Evolutionary conservation across 2,329 filamentous ascomycete species (phyloP), one percentile per base, ranked within the genome.

Genomic region (Dryadomyces quercivorus): DNA sequence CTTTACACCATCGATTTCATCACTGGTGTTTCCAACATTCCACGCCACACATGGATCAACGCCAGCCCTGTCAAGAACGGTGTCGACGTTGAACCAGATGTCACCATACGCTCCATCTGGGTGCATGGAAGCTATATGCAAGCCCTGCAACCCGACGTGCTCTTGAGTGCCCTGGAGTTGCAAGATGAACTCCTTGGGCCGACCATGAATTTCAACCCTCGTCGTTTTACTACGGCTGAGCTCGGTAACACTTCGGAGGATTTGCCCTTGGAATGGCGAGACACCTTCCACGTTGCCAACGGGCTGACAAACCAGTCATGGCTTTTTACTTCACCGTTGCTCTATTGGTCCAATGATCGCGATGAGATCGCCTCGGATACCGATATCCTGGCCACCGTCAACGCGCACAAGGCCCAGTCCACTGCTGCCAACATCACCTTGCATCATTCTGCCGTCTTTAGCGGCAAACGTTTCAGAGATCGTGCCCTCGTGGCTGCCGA

Each of bases 71-170:
- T 86, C 53, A 69, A 77, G 40, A 77, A 78, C 50, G 67, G 69
- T 5, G 64, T 69, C 26, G 48, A 53, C 40, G 71, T 73, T 47
- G 69, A 73, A 53, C 77, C 84, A 4, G 86, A 92, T 65, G 81
- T 92, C n/a, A 81, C 86, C 55, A 86, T 92, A 80, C 84, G 86
- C 60, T 87, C 87, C 55, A 78, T 88, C 55, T 92, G 87, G 87
- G 77, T 92, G 16, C 86, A 91, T 63, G 86, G 85, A 58, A 84
- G 79, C 65, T 90, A 90, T 64, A 91, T 91, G 83, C 76, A 82
- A 62, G 87, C 86, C 12, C 73, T 92, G 40, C 74, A 86, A 51
- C 74, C 75, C 52, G 72, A 82, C 7, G 76, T 91, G 12, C 71
- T 92, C 47, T 71, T 78, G 36, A 76, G 79, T 46, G 85, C 85